Conservation (phyloP, 129 eudicot species). For the Flaveria trinervia region DNA sequence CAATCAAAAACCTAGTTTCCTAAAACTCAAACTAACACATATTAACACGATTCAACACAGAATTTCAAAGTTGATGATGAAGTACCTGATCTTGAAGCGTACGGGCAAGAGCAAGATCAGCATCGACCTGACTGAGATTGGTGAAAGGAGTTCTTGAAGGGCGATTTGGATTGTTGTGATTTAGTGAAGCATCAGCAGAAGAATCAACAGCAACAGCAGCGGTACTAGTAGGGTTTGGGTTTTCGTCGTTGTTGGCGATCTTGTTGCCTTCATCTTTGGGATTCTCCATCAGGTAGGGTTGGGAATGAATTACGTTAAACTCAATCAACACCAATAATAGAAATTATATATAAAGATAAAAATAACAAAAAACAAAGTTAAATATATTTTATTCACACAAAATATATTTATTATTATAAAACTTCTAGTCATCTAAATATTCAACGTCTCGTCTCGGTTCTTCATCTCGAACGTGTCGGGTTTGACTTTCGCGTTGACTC, state of each 20-base stretch:
- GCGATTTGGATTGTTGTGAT: neutral
- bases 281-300: neutral
- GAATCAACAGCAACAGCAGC: too few relatives aligned
- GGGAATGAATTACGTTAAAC: neutral
- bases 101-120: constrained; percentile 94
- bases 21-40: neutral
- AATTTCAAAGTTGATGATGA: neutral
- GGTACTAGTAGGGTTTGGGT: neutral
- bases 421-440: too few relatives aligned
- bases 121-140: constrained; percentile 82
- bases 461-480: too few relatives aligned
- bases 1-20: neutral
- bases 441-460: too few relatives aligned
- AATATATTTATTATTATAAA: too few relatives aligned
- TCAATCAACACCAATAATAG: too few relatives aligned
- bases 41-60: neutral
- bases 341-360: too few relatives aligned
- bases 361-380: too few relatives aligned
- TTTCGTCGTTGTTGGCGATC: neutral
- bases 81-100: constrained; percentile 84
- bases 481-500: too few relatives aligned
- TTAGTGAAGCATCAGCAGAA: neutral
- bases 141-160: constrained; percentile 67
- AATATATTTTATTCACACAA: too few relatives aligned
- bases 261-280: neutral